Evolutionary conservation across 108 stramenopile genomes (phyloP), one percentile per base, ranked within the genome.

Genomic region (Cyclotella atomus): DNA sequence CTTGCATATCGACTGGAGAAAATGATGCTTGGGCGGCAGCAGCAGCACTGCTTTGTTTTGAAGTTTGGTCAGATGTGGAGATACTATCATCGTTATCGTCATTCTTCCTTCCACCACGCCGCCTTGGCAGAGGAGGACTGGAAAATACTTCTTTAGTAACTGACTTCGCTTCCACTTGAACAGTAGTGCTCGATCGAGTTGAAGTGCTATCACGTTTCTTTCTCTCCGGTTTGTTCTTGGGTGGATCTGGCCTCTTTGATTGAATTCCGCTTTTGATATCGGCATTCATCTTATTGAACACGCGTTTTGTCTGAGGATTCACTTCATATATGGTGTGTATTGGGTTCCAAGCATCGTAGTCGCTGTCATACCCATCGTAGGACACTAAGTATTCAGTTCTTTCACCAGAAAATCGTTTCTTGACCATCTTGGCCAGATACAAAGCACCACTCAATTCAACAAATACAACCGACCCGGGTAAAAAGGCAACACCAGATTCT

Each of bases 401-500:
- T 2, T 76, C 73, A 23, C 79, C 83, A 45, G 68, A 41, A 50
- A 75, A 79, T 30, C 78, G 66, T 56, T 79, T 75, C 46, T 84
- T 84, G 19, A 84, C 54, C 83, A 84, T 84, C 43, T 84, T 84
- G 0, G 79, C 83, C 27, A 84, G 75, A 65, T 71, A 84, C 1
- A 84, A 50, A 27, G 46, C 68, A 23, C 52, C 83, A 30, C 44
- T 80, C 68, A 67, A 67, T 49, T 76, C 65, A 2, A 76, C 74
- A 76, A 84, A 84, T 3, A 84, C 79, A 28, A 75, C 57, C 0
- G 83, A 84, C 29, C 83, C 83, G 6, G 75, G 75, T n/a, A 84
- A 35, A 52, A 84, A 84, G 14, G 72, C 78, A 10, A 84, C 83
- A 29, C 83, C 83, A 35, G 79, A 33, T 38, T 70, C 68, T 20